A percentile compares a stretch with the other conserved stretches of the same genome.
Conservation (phyloP, 495 filamentous ascomycete species). For the Apodospora peruviana region DNA sequence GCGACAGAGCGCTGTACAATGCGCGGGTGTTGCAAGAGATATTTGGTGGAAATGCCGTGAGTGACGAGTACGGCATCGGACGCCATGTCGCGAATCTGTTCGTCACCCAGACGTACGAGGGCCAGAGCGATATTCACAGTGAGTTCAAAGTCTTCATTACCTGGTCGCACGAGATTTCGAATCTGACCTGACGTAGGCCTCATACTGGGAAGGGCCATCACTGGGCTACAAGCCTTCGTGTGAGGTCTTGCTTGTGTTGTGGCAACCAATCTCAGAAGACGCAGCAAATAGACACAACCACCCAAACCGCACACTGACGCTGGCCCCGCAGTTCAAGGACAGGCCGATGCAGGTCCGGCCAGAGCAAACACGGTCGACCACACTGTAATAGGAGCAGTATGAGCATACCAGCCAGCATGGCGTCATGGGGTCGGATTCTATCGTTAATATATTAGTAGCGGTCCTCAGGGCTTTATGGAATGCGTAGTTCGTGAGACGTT, state of each 20-base stretch:
- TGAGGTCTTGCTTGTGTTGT: conserved; percentile 22
- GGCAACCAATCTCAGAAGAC: no score
- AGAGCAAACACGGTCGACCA: no score
- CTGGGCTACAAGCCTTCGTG: conserved; percentile 55
- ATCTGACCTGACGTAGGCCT: conserved; percentile 39
- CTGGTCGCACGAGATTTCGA: not conserved
- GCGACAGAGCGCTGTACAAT: conserved; percentile 79
- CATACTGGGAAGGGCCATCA: conserved; percentile 58
- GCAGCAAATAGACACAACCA: no score
- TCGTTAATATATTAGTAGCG: no score
- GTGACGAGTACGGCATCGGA: conserved; percentile 92
- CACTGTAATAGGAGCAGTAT: no score
- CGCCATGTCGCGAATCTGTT: conserved; percentile 95
- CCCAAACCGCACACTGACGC: no score
- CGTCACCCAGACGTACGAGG: conserved; percentile 97
- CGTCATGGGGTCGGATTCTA: no score
- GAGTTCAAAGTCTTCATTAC: conserved; percentile 33
- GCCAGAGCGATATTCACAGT: conserved; percentile 95
- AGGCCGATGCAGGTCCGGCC: no score
- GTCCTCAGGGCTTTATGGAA: no score
- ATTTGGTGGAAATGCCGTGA: conserved; percentile 94
- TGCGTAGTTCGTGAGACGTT: no score
- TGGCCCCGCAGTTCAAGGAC: no score
- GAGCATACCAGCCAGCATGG: no score
- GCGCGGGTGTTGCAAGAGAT: conserved; percentile 83